phyloP scores from a whole-genome alignment of 352 stramenopile species.

The Thalassiosira hispida region DNA sequence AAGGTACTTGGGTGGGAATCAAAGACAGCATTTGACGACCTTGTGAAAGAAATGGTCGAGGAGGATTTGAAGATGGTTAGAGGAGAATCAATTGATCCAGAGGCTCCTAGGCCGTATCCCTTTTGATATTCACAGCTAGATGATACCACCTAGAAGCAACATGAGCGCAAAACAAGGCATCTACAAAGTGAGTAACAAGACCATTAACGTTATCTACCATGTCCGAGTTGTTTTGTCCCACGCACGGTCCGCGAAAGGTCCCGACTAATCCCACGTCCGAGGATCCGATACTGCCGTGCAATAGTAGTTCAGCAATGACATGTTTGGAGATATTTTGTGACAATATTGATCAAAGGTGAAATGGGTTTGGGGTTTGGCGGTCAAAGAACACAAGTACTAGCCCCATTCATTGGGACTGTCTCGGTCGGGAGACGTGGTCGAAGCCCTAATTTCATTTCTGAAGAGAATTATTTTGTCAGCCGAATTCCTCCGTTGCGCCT shows the following conservation, averaged over 20 bases:
- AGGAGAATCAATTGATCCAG: slow-evolving; percentile 61
- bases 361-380: background rate
- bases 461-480: slow-evolving; percentile 36
- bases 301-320: slow-evolving; percentile 30
- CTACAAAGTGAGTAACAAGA: no score
- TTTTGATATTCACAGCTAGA: no score
- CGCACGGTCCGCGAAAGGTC: slow-evolving; percentile 56
- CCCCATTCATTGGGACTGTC: slow-evolving; percentile 54
- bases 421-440: slow-evolving; percentile 55
- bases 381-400: slow-evolving; percentile 52
- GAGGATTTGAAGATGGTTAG: slow-evolving; percentile 88
- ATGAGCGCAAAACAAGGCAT: no score
- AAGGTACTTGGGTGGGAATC: slow-evolving; percentile 91
- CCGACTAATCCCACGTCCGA: slow-evolving; percentile 40
- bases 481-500: slow-evolving; percentile 6
- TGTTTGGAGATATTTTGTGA: background rate
- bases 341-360: slow-evolving; percentile 14
- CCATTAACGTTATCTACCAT: no score
- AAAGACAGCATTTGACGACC: slow-evolving; percentile 90
- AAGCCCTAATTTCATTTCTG: slow-evolving; percentile 30
- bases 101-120: slow-evolving; percentile 40
- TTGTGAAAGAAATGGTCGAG: slow-evolving; percentile 97
- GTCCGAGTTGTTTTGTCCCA: background rate
- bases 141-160: no score
- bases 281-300: slow-evolving; percentile 59